phyloP scores from a whole-genome alignment of 108 stramenopile genomes.

The Aurantiochytrium sp. region DNA sequence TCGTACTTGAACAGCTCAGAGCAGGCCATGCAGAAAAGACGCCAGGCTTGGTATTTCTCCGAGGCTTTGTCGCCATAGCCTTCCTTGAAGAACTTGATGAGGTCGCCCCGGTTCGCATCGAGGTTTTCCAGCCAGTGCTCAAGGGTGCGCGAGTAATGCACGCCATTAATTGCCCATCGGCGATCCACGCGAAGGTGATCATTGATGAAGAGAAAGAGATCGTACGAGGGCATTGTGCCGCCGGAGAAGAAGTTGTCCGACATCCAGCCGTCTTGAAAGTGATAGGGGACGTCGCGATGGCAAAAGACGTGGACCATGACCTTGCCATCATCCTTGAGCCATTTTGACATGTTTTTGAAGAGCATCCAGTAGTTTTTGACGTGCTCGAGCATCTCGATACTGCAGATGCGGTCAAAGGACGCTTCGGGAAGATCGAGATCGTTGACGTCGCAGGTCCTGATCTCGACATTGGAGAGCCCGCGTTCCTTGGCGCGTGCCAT shows the following conservation, averaged over 20 bases:
- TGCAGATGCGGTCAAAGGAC: conserved; percentile 70
- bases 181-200: conserved; percentile 46
- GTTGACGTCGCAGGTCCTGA: conserved; percentile 74
- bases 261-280: conserved; percentile 91
- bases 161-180: conserved; percentile 87
- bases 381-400: conserved; percentile 94
- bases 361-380: conserved; percentile 89
- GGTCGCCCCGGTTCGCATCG: conserved; percentile 63
- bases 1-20: conserved; percentile 78
- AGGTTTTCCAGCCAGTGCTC: conserved; percentile 80
- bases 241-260: conserved; percentile 70
- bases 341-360: conserved; percentile 63
- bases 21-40: conserved; percentile 88
- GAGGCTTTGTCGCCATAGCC: conserved; percentile 56
- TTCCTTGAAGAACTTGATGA: conserved; percentile 55
- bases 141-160: conserved; percentile 74
- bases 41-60: conserved; percentile 71
- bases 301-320: conserved; percentile 91
- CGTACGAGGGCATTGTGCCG: conserved; percentile 83
- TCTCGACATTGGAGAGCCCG: conserved; percentile 72
- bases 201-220: conserved; percentile 82
- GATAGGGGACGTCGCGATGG: conserved; percentile 73
- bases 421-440: conserved; percentile 32
- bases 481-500: conserved; percentile 56
- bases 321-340: conserved; percentile 67